These are phyloP conservation scores for Aspergillus sp. DNA, from an alignment of 2,329 filamentous ascomycete species.

Conservation along the genomic window DNA sequence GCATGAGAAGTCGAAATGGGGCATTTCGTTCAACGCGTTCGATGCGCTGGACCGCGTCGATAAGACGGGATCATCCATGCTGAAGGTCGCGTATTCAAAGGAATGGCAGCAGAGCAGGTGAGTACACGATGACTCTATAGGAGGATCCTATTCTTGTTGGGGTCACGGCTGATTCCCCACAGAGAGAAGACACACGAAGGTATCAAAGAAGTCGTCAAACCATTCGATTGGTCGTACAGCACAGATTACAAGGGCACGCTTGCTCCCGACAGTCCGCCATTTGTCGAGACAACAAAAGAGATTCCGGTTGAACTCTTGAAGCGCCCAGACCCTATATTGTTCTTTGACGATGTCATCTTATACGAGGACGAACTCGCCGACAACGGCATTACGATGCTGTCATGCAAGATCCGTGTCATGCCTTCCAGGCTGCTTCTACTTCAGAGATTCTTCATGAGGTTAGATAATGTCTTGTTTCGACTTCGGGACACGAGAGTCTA, in stretches of 20 bases:
- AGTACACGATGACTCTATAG: slow-evolving; percentile 16
- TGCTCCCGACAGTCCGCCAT: slow-evolving; percentile 34
- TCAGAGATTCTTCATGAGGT: slow-evolving; percentile 82
- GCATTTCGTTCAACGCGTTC: slow-evolving; percentile 76
- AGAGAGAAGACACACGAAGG: slow-evolving; percentile 78
- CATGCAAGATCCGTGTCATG: slow-evolving; percentile 91
- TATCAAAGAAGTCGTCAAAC: slow-evolving; percentile 91
- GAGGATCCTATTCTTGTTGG: not conserved
- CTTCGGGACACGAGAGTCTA: slow-evolving; percentile 90
- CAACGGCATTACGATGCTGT: slow-evolving; percentile 89
- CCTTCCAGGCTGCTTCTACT: slow-evolving; percentile 82
- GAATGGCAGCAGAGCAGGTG: slow-evolving; percentile 76
- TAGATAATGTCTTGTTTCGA: slow-evolving; percentile 85
- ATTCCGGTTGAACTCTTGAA: slow-evolving; percentile 87
- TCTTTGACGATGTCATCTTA: slow-evolving; percentile 93
- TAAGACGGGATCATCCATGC: slow-evolving; percentile 87
- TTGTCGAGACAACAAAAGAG: slow-evolving; percentile 48
- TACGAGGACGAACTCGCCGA: slow-evolving; percentile 98
- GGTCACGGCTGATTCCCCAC: slow-evolving; percentile 8
- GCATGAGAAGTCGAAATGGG: slow-evolving; percentile 74
- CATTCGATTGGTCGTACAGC: slow-evolving; percentile 97
- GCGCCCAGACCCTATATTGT: slow-evolving; percentile 87
- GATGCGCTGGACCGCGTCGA: slow-evolving; percentile 88
- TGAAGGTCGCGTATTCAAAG: slow-evolving; percentile 88
- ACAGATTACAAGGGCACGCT: slow-evolving; percentile 80